phyloP scores from a whole-genome alignment of 208 protist species.

The Polymyxa betae region DNA sequence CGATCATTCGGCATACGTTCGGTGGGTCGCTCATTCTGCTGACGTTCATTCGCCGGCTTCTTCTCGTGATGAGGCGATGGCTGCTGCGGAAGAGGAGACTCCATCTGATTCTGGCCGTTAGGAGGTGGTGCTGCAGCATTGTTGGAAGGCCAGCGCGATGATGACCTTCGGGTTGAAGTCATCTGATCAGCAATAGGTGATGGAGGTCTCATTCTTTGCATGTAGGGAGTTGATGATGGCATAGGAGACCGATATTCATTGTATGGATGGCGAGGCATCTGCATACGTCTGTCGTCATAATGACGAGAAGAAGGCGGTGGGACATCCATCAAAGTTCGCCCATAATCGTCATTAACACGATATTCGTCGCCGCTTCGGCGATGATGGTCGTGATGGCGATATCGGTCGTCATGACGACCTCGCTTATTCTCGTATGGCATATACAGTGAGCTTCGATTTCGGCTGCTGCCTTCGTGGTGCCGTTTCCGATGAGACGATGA shows the following conservation, averaged over 20 bases:
- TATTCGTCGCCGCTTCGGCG: not conserved
- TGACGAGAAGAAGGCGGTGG: not conserved
- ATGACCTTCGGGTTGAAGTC: too few species aligned
- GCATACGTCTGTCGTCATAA: not conserved
- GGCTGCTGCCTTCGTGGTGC: not conserved
- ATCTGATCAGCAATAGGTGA: too few species aligned
- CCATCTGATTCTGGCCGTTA: not conserved
- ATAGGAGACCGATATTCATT: not conserved
- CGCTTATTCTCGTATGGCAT: not conserved
- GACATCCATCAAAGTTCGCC: not conserved
- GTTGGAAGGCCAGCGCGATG: too few species aligned
- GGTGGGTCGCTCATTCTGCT: too few species aligned
- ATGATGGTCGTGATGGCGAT: not conserved
- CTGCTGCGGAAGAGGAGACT: not conserved
- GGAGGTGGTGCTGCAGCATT: too few species aligned
- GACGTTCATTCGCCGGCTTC: too few species aligned
- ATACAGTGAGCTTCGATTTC: not conserved
- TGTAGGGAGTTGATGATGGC: too few species aligned
- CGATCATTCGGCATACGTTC: not conserved
- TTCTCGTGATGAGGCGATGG: too few species aligned
- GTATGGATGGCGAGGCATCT: not conserved
- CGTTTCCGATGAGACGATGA: not conserved
- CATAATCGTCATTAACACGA: not conserved
- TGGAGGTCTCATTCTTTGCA: too few species aligned
- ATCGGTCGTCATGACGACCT: not conserved